Evolutionary conservation across 257 asterid genomes (phyloP).

Genomic region (Nicotiana sylvestris): DNA sequence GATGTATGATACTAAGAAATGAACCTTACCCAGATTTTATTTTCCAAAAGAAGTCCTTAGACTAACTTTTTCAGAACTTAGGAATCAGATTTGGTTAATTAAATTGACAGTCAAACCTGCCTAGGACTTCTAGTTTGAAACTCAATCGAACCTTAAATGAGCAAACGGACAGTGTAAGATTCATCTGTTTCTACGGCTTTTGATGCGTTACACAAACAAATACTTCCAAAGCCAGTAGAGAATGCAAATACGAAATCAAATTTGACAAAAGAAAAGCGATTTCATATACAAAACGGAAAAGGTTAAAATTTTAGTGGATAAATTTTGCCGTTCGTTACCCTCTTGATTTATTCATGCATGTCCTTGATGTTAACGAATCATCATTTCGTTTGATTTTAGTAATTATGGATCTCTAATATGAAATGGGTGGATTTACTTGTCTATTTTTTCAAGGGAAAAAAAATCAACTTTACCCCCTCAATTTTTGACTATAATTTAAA

Average conservation of each 20-base stretch:
- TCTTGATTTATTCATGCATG: too few relatives aligned
- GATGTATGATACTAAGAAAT: neutral
- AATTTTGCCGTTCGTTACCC: too few relatives aligned
- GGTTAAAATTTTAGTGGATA: too few relatives aligned
- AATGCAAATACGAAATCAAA: neutral
- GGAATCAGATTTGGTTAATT: neutral
- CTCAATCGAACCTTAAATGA: neutral
- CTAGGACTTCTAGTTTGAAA: neutral
- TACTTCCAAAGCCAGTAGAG: neutral
- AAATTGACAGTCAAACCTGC: neutral
- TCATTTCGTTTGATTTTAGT: too few relatives aligned
- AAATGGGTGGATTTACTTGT: too few relatives aligned
- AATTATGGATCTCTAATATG: too few relatives aligned
- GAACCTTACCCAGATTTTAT: neutral
- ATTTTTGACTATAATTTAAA: too few relatives aligned
- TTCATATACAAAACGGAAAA: neutral
- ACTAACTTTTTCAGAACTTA: neutral
- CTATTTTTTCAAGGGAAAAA: too few relatives aligned
- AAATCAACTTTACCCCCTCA: too few relatives aligned
- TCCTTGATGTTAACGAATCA: too few relatives aligned
- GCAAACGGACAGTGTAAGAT: neutral
- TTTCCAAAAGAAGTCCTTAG: too few relatives aligned
- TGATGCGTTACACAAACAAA: slow-evolving; percentile 18
- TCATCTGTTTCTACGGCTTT: neutral
- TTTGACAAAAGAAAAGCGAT: neutral